These are phyloP conservation scores for Tetracladium maxilliforme DNA, from an alignment of 2,329 filamentous ascomycete species.

Conservation along the genomic window DNA sequence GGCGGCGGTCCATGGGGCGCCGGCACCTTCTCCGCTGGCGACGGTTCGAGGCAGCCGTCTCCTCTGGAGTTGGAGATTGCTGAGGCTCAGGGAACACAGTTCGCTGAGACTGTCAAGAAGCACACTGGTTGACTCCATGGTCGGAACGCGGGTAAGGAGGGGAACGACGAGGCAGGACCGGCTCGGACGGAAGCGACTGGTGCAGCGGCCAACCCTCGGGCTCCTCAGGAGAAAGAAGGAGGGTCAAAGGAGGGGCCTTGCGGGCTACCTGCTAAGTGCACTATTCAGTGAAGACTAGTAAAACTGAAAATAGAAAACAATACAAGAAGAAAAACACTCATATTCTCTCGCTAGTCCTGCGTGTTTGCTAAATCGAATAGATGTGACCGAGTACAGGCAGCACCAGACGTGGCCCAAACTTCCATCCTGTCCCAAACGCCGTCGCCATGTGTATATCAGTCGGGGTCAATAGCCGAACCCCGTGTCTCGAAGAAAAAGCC, in stretches of 20 bases:
- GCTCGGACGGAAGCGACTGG: slow-evolving; percentile 9
- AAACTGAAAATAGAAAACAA: no score
- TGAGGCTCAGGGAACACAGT: slow-evolving; percentile 67
- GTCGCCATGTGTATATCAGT: no score
- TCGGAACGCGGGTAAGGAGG: slow-evolving; percentile 17
- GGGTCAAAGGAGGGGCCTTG: slow-evolving; percentile 54
- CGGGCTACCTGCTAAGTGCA: slow-evolving; percentile 62
- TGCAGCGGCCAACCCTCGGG: slow-evolving; percentile 11
- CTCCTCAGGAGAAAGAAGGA: slow-evolving; percentile 21
- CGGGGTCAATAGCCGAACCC: no score
- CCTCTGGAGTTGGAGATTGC: slow-evolving; percentile 67
- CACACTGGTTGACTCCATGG: slow-evolving; percentile 69
- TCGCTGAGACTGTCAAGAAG: slow-evolving; percentile 67
- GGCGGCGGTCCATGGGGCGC: slow-evolving; percentile 89
- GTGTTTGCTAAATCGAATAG: no score
- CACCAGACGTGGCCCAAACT: no score
- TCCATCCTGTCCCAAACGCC: no score
- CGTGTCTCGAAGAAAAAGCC: no score
- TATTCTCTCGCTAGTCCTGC: no score
- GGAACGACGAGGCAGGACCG: slow-evolving; percentile 7
- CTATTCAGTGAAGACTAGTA: no score
- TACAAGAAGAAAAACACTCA: no score
- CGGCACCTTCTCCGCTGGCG: slow-evolving; percentile 65
- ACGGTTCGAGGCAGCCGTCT: slow-evolving; percentile 74
- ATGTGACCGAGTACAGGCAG: no score